A percentile compares a stretch with the other conserved stretches of the same genome.
These are phyloP conservation scores for Acidomyces sp. DNA, from an alignment of 495 filamentous ascomycete genomes.

Conservation along the genomic window DNA sequence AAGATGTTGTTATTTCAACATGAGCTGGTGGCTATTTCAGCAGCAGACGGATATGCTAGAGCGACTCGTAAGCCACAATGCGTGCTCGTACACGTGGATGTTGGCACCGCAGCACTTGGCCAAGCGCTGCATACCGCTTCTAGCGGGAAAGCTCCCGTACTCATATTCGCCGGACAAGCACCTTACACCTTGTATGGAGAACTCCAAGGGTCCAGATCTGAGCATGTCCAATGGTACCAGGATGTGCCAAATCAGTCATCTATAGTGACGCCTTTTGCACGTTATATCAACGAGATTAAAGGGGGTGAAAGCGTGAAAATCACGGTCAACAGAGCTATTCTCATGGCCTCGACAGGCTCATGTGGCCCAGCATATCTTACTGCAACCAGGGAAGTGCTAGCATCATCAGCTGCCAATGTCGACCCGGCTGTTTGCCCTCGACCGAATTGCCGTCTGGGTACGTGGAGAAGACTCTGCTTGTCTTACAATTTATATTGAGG, in stretches of 20 bases:
- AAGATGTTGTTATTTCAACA: constrained; percentile 26
- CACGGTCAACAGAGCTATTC: constrained; percentile 18
- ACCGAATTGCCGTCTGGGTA: not conserved
- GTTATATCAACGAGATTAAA: constrained; percentile 19
- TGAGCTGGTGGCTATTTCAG: constrained; percentile 21
- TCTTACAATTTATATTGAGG: too few species aligned
- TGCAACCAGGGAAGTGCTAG: constrained; percentile 26
- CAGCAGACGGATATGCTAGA: constrained; percentile 20
- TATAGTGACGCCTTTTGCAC: constrained; percentile 17
- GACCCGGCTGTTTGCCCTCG: not conserved
- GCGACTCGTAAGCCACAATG: constrained; percentile 20
- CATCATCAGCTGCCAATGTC: not conserved
- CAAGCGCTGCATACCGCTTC: constrained; percentile 20
- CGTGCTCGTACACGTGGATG: constrained; percentile 22
- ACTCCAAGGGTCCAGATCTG: constrained; percentile 16
- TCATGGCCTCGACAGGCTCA: constrained; percentile 24
- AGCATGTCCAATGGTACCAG: constrained; percentile 23
- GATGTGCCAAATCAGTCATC: constrained; percentile 20
- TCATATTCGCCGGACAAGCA: constrained; percentile 22
- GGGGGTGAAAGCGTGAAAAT: constrained; percentile 14
- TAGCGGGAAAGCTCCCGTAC: constrained; percentile 18
- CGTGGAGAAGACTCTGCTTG: too few species aligned
- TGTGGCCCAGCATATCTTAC: constrained; percentile 27
- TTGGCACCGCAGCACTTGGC: constrained; percentile 21
- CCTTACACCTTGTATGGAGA: constrained; percentile 22